phyloP scores from a whole-genome alignment of 2,329 filamentous ascomycete genomes.

The Alternaria dauci region DNA sequence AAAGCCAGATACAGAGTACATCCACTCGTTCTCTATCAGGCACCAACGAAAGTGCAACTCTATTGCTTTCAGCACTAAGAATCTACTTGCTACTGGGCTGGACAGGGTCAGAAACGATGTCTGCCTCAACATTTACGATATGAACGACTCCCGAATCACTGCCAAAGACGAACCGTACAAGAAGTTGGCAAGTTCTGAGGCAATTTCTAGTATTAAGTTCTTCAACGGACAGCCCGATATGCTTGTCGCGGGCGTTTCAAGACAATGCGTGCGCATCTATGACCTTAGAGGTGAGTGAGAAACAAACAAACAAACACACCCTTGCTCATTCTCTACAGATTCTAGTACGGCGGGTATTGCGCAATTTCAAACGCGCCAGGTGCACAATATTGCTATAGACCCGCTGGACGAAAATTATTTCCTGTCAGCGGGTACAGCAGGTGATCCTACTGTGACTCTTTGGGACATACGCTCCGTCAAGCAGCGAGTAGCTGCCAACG shows the following conservation, averaged over 20 bases:
- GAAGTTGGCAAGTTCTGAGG: slow-evolving; percentile 69
- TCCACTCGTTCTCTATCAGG: slow-evolving; percentile 75
- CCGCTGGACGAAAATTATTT: slow-evolving; percentile 85
- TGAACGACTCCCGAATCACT: slow-evolving; percentile 65
- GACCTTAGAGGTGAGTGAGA: slow-evolving; percentile 73
- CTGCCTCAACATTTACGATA: slow-evolving; percentile 83
- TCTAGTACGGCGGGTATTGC: slow-evolving; percentile 56
- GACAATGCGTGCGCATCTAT: slow-evolving; percentile 77
- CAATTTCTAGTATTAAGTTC: slow-evolving; percentile 84
- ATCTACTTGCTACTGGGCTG: slow-evolving; percentile 77
- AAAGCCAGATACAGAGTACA: slow-evolving; percentile 47
- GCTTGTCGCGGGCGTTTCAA: slow-evolving; percentile 77
- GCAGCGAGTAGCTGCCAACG: slow-evolving; percentile 42
- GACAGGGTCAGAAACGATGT: slow-evolving; percentile 83
- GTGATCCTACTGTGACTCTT: slow-evolving; percentile 76
- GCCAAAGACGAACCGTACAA: slow-evolving; percentile 61
- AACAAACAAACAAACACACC: slow-evolving; percentile 28
- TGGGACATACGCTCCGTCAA: slow-evolving; percentile 73
- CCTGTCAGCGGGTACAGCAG: slow-evolving; percentile 75
- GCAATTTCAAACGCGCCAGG: slow-evolving; percentile 64
- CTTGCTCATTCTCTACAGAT: slow-evolving; percentile 39
- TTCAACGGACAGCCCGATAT: slow-evolving; percentile 79
- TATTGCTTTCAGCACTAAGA: slow-evolving; percentile 78
- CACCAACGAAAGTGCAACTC: slow-evolving; percentile 81
- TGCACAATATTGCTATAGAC: slow-evolving; percentile 77